Base-by-base conservation (phyloP, 306 rosid genomes). In the Quercus dentata region DNA sequence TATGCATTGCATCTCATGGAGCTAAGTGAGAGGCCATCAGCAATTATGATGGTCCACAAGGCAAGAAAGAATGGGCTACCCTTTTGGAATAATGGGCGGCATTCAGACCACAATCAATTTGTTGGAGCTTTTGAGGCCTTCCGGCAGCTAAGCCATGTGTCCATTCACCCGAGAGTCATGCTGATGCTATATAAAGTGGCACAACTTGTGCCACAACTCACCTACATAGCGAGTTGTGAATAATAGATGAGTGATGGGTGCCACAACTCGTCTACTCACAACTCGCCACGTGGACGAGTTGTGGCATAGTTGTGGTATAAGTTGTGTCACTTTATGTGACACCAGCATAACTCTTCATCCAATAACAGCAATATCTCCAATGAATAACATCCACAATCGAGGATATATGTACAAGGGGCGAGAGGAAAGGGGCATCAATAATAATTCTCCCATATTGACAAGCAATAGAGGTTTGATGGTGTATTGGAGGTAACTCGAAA, bases 1-100 rank as follows among this genome's bases (percentile, higher is more conserved):
- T 92, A 94, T 71, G 91, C 97, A 64, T 61, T 94, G 92, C 97
- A 92, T 76, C 94, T 92, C 56, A 92, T 74, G 90, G 94, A 94
- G 85, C 81, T 94, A 65, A 69, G 83, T 0, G 97, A 91, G 76
- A 86, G 97, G 68, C 20, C 94, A 38, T 91, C 94, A 3, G 92
- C 91, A 7, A 91, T 91, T 31, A 25, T 73, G 14, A 91, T 91
- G 92, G 97, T 88, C 51, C 89, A 89, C 78, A 84, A 84, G 78
- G 92, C 92, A 0, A 63, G 87, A 74, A 85, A 84, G 61, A 89
- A 91, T 55, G 94, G 94, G 3, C 1, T 89, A 5, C 97, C 94
- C 15, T 91, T 91, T 54, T 91, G 94, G 94, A 88, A 86, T 27
- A 87, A 89, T 41, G 79, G 76, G 10, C 28, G n/a, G 2, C 27